Evolutionary conservation across 2,329 filamentous ascomycete genomes (phyloP).

Genomic region (Colletotrichum orbiculare): DNA sequence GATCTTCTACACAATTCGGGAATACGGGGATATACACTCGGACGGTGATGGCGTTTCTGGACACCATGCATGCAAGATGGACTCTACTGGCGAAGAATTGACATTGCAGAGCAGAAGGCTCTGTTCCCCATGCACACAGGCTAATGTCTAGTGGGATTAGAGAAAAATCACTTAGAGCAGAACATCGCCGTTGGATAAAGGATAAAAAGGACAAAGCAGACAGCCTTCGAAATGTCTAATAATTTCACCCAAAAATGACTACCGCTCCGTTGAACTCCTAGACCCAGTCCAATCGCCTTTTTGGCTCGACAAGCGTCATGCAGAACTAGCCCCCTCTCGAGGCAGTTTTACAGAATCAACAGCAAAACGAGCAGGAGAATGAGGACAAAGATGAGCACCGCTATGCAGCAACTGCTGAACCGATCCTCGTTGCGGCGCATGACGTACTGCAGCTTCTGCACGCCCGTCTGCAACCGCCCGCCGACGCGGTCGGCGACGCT

Average conservation of each 20-base stretch:
- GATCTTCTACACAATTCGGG: no score
- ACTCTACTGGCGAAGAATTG: slow-evolving; percentile 2
- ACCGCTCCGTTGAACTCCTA: slow-evolving; percentile 32
- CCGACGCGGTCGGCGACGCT: slow-evolving; percentile 87
- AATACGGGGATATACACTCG: neutral
- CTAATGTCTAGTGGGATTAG: neutral
- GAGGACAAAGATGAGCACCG: slow-evolving; percentile 85
- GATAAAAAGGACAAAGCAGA: neutral
- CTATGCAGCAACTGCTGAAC: slow-evolving; percentile 91
- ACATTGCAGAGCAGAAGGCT: neutral
- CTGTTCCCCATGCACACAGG: no score
- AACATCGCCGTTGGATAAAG: slow-evolving; percentile 1
- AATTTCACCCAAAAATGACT: slow-evolving; percentile 4
- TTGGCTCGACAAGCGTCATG: no score
- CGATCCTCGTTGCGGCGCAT: slow-evolving; percentile 91
- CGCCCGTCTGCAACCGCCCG: slow-evolving; percentile 83
- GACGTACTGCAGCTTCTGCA: slow-evolving; percentile 87
- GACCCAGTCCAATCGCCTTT: neutral
- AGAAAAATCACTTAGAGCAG: slow-evolving; percentile 13
- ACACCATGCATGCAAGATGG: slow-evolving; percentile 7
- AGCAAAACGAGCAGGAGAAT: slow-evolving; percentile 88
- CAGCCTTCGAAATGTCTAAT: neutral
- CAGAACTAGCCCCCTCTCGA: neutral
- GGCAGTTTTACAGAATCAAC: slow-evolving; percentile 62
- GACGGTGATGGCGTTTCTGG: slow-evolving; percentile 22